Evolutionary conservation across 495 filamentous ascomycete species (phyloP), one percentile per base, ranked within the genome.

Genomic region (Penicillium odoratum): DNA sequence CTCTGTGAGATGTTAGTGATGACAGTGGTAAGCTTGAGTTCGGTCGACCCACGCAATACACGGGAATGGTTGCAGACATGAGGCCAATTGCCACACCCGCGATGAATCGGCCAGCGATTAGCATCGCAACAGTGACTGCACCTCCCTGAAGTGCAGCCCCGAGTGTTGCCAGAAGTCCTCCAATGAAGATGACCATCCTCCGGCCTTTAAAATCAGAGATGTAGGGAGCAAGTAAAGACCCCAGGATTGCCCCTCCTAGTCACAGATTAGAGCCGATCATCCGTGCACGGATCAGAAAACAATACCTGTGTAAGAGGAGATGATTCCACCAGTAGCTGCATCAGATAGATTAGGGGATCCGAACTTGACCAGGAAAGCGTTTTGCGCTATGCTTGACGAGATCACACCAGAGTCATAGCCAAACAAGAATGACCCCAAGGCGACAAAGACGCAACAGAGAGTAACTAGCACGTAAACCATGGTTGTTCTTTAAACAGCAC

Each of bases 351-450:
- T 49, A 0, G 66, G 67, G 38, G 64, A 59, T 0, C 68, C 66
- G 26, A 81, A 83, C 56, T 71, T 73, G 6, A 48, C 53, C 31
- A 74, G 38, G 53, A 83, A 83, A 0, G 73, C 69, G 46, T 66
- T 59, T 43, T 80, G 69, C 15, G 71, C 75, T 25, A 83, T 70
- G 73, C 60, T 81, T 63, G 58, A 82, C 68, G 64, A 83, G 77
- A 68, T 82, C 60, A 85, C 78, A 54, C 82, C 81, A 0, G 68
- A 62, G 53, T 76, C 73, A 58, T 76, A 83, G 30, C 83, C 84
- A 61, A 74, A 85, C n/a, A 84, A 69, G 51, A 85, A 78, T 11
- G 81, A 83, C 5, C 82, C 83, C 48, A 85, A 69, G n/a, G 79
- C 82, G 53, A 80, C 83, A 61, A 85, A 85, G 15, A 78, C 70